Percentiles rank a stretch among this genome's conserved stretches.
These are phyloP conservation scores for Exophiala sp. DNA, from an alignment of 2,329 filamentous ascomycete genomes.

Conservation along the genomic window DNA sequence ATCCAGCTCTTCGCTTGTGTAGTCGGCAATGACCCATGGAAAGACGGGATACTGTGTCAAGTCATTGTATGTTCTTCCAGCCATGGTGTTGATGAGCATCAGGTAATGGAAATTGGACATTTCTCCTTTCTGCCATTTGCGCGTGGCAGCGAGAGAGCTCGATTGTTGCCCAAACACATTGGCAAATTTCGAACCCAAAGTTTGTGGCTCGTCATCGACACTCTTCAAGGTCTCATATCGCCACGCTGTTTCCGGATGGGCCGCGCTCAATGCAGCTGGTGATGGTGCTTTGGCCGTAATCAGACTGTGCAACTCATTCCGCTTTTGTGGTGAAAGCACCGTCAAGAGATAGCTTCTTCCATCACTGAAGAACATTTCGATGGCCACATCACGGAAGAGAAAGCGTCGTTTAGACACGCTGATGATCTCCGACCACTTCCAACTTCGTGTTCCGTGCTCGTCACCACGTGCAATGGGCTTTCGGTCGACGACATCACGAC, in stretches of 20 bases:
- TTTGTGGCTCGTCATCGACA: slow-evolving; percentile 60
- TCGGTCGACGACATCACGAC: slow-evolving; percentile 62
- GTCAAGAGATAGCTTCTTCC: slow-evolving; percentile 92
- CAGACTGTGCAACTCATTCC: slow-evolving; percentile 77
- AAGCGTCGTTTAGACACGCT: slow-evolving; percentile 95
- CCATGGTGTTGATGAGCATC: slow-evolving; percentile 98
- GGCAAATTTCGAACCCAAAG: slow-evolving; percentile 82
- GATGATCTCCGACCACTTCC: slow-evolving; percentile 92
- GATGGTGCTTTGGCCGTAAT: slow-evolving; percentile 71
- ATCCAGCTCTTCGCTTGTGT: slow-evolving; percentile 89
- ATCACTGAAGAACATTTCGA: slow-evolving; percentile 98
- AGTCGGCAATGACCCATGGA: slow-evolving; percentile 94
- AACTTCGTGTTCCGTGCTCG: slow-evolving; percentile 81
- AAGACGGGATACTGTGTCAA: slow-evolving; percentile 98
- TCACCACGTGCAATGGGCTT: slow-evolving; percentile 45
- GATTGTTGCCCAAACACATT: slow-evolving; percentile 84
- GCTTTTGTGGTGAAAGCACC: slow-evolving; percentile 66
- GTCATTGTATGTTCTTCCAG: slow-evolving; percentile 95
- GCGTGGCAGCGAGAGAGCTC: slow-evolving; percentile 77
- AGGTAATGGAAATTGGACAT: slow-evolving; percentile 98
- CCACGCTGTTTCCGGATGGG: slow-evolving; percentile 85
- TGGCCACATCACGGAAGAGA: slow-evolving; percentile 87
- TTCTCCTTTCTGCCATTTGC: slow-evolving; percentile 87
- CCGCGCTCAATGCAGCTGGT: slow-evolving; percentile 58
- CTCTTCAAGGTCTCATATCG: slow-evolving; percentile 78